These are phyloP conservation scores for Phytophthora pisi DNA, from an alignment of 352 stramenopile genomes.

Conservation along the genomic window DNA sequence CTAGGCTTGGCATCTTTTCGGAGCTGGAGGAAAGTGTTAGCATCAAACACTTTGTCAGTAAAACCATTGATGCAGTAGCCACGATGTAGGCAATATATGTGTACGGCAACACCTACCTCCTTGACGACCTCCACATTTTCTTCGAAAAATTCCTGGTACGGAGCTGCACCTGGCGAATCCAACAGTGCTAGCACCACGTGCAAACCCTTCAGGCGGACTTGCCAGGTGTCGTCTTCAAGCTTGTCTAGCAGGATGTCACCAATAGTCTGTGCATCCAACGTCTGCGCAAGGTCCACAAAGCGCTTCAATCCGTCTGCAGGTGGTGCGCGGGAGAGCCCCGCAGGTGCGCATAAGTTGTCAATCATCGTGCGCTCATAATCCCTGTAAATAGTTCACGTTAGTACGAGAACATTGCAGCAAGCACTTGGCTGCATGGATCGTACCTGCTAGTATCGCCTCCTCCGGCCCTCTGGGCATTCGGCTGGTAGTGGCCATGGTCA, in stretches of 20 bases:
- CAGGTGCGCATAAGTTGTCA: slow-evolving; percentile 80
- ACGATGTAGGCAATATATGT: neutral
- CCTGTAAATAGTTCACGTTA: slow-evolving; percentile 29
- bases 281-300: slow-evolving; percentile 88
- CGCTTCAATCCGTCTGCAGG: slow-evolving; percentile 79
- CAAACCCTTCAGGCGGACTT: slow-evolving; percentile 83
- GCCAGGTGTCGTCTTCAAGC: slow-evolving; percentile 83
- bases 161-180: slow-evolving; percentile 62
- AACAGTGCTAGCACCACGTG: slow-evolving; percentile 81
- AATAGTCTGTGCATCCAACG: slow-evolving; percentile 83
- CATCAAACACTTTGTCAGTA: neutral
- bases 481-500: slow-evolving; percentile 80
- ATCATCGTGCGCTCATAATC: slow-evolving; percentile 89
- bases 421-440: slow-evolving; percentile 1
- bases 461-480: slow-evolving; percentile 63
- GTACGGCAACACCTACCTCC: slow-evolving; percentile 41
- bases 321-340: slow-evolving; percentile 73
- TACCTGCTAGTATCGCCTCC: slow-evolving; percentile 81
- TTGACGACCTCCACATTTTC: slow-evolving; percentile 86
- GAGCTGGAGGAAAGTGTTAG: slow-evolving; percentile 34
- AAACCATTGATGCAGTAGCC: neutral
- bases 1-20: slow-evolving; percentile 78
- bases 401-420: slow-evolving; percentile 5
- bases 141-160: slow-evolving; percentile 84
- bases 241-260: slow-evolving; percentile 89